These are phyloP conservation scores for Pythium scleroteichum DNA, from an alignment of 352 stramenopile genomes.

Conservation along the genomic window DNA sequence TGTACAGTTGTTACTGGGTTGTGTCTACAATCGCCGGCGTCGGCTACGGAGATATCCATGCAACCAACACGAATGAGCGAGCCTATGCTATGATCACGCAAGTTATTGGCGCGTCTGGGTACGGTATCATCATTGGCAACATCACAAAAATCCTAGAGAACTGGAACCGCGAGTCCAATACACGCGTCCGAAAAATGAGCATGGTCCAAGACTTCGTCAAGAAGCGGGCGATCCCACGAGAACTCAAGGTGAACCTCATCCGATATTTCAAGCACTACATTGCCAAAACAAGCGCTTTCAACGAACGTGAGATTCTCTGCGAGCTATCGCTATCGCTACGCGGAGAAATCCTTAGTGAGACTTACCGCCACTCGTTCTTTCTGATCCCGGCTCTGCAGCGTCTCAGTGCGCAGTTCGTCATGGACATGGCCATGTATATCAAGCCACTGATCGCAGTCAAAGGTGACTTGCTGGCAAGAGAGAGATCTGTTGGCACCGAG, in stretches of 20 bases:
- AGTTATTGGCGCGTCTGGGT: conserved; percentile 73
- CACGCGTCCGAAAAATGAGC: conserved; percentile 53
- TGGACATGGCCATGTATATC: conserved; percentile 88
- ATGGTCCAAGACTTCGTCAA: conserved; percentile 67
- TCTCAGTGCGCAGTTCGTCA: conserved; percentile 75
- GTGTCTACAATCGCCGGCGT: conserved; percentile 76
- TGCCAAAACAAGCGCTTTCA: conserved; percentile 70
- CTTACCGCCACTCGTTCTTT: conserved; percentile 76
- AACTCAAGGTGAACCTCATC: conserved; percentile 50
- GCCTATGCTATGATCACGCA: conserved; percentile 72
- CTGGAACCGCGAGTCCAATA: conserved; percentile 67
- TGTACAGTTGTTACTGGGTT: conserved; percentile 89
- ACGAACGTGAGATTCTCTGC: conserved; percentile 72
- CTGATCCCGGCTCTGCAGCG: conserved; percentile 67
- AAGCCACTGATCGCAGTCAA: conserved; percentile 75
- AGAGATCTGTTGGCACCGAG: conserved; percentile 68
- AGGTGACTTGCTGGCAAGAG: conserved; percentile 61
- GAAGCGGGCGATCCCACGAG: conserved; percentile 58
- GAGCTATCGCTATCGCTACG: conserved; percentile 78
- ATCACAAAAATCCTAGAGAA: conserved; percentile 85
- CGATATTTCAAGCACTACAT: conserved; percentile 85
- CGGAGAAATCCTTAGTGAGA: conserved; percentile 73
- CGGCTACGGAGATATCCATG: conserved; percentile 81
- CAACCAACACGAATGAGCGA: conserved; percentile 67
- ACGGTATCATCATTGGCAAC: conserved; percentile 82